These are phyloP conservation scores for Sherardia arvensis DNA, from an alignment of 257 asterid genomes.

Conservation along the genomic window DNA sequence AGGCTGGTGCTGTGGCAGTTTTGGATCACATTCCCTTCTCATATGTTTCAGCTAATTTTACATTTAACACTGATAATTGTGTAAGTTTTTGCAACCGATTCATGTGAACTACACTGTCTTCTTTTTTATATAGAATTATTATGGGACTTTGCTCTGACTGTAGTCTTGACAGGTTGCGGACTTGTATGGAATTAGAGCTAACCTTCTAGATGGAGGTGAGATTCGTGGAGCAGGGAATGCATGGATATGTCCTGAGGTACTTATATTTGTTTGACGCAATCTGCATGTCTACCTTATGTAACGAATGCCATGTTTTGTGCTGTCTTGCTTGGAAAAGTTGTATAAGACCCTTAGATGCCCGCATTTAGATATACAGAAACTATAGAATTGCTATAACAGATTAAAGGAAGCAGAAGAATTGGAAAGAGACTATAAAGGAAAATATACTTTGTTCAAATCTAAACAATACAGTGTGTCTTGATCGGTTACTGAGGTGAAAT, in stretches of 20 bases:
- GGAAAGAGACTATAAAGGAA: not conserved
- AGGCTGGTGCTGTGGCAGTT: conserved; percentile 99
- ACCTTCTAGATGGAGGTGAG: conserved; percentile 99
- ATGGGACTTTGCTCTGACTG: not conserved
- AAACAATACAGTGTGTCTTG: not conserved
- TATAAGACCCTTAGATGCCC: not conserved
- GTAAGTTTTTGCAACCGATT: conserved; percentile 38
- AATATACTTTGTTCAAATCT: not conserved
- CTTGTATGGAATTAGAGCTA: conserved; percentile 95
- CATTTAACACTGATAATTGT: conserved; percentile 94
- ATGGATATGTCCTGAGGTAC: conserved; percentile 99
- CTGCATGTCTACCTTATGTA: conserved; percentile 8
- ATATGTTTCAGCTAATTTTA: conserved; percentile 89
- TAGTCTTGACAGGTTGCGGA: conserved; percentile 71
- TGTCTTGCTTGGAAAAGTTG: not conserved
- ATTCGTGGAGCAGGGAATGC: conserved; percentile 99
- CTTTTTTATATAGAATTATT: not conserved
- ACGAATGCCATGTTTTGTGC: conserved; percentile 4
- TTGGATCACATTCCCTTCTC: conserved; percentile 87
- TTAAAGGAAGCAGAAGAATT: not conserved
- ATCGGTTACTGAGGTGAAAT: not conserved
- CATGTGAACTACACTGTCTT: not conserved
- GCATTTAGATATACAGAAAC: not conserved
- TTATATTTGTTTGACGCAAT: conserved; percentile 26
- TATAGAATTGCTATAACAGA: not conserved